Evolutionary conservation across 208 protist species (phyloP).

Genomic region (Crithidia fasciculata): DNA sequence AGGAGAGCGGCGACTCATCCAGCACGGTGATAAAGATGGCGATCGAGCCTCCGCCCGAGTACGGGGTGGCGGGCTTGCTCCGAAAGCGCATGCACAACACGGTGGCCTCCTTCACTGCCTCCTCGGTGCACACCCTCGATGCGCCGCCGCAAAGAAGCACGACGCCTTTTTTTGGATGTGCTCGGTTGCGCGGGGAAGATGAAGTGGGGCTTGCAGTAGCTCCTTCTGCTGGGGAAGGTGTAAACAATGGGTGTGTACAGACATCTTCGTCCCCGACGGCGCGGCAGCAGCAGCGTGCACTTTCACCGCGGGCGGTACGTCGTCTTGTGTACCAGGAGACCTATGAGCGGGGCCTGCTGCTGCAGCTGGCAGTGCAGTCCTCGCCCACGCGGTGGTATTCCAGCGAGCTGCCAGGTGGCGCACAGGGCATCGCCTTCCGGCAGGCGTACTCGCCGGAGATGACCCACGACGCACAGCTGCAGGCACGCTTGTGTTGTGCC

Average conservation of each 20-base stretch:
- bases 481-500: slow-evolving; percentile 7
- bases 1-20: neutral
- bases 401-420: slow-evolving; percentile 26
- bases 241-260: neutral
- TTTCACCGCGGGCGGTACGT: slow-evolving; percentile 11
- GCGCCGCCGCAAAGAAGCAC: slow-evolving; percentile 17
- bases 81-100: slow-evolving; percentile 30
- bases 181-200: neutral
- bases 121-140: slow-evolving; percentile 24
- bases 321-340: slow-evolving; percentile 65
- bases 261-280: neutral
- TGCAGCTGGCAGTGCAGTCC: slow-evolving; percentile 31
- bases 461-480: slow-evolving; percentile 10
- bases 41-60: slow-evolving; percentile 18
- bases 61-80: slow-evolving; percentile 20
- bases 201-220: neutral
- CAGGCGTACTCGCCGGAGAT: slow-evolving; percentile 18
- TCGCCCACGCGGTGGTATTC: slow-evolving; percentile 40
- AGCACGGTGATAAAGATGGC: slow-evolving; percentile 2
- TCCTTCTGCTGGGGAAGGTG: neutral
- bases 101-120: slow-evolving; percentile 23
- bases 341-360: slow-evolving; percentile 50
- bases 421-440: slow-evolving; percentile 27
- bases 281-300: neutral
- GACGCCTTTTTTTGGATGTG: slow-evolving; percentile 2